Conservation (phyloP, 371 early-diverging fungal species). For the Apophysomyces trapeziformis region DNA sequence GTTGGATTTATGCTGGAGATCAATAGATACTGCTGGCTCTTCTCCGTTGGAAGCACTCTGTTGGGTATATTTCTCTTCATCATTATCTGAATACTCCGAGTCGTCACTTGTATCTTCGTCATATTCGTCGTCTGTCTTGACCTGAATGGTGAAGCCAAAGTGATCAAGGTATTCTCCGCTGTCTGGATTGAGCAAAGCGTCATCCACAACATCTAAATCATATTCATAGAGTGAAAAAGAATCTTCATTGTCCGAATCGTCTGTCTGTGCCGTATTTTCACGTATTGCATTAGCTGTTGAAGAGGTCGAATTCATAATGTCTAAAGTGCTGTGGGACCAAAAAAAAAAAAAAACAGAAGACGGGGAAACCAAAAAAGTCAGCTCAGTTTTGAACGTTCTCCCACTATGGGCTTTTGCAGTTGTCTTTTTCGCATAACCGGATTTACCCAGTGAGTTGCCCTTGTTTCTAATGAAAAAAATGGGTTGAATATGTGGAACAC, state of each 20-base stretch:
- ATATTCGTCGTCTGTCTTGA: constrained; percentile 48
- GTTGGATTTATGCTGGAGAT: neutral
- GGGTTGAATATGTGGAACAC: too few relatives aligned
- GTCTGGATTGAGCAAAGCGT: constrained; percentile 40
- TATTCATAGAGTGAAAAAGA: constrained; percentile 30
- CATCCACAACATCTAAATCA: constrained; percentile 52
- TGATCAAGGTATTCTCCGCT: constrained; percentile 43
- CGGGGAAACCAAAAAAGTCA: too few relatives aligned
- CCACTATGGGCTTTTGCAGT: too few relatives aligned
- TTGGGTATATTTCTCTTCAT: neutral
- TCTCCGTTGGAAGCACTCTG: neutral
- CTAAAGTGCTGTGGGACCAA: too few relatives aligned
- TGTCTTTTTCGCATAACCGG: too few relatives aligned
- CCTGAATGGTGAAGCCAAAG: constrained; percentile 49
- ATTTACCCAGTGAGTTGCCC: too few relatives aligned
- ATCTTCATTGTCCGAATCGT: constrained; percentile 16
- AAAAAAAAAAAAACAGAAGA: too few relatives aligned
- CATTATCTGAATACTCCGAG: constrained; percentile 21
- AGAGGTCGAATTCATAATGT: neutral
- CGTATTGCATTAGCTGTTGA: neutral
- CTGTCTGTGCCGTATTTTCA: neutral
- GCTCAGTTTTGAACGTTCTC: too few relatives aligned
- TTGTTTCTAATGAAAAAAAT: too few relatives aligned
- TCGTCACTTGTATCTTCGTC: constrained; percentile 33
- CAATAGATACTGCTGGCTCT: neutral